Base-by-base conservation (phyloP, 257 asterid genomes). In the Nicotiana noctiflora region DNA sequence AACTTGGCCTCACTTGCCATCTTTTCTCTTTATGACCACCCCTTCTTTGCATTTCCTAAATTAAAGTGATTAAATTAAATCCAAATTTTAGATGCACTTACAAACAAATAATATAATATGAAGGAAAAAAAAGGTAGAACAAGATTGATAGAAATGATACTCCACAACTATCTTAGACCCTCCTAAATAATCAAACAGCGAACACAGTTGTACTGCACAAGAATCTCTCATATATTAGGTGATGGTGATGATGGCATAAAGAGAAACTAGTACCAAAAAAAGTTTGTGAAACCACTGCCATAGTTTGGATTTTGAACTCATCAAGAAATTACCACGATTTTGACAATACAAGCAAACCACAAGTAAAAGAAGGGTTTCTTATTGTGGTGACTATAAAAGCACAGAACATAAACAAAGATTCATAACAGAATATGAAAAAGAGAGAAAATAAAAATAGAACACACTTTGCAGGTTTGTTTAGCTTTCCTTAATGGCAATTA, bases 11-110 rank as follows among this genome's bases (percentile, higher is more conserved):
- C 27, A 25, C 27, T 25, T 1, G 27, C 27, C 27, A 25, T 0
- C 27, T 25, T 25, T 25, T 25, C 78, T 85, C 76, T 3, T 80
- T 84, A 52, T 87, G 63, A 61, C 79, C 88, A 83, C 92, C 90
- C 23, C 64, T 86, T 80, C 78, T 74, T 98, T 93, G 89, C 85
- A 81, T 79, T 64, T 79, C 86, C 84, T 32, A 79, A 85, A 65
- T 57, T 66, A 34, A 62, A 14, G 64, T 25, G 12, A 66, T 66
- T 34, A 67, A 17, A 65, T 51, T 65, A 32, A 17, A 65, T 32
- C 51, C 75, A 65, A 67, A 67, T 37, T 34, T 67, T 67, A 66
- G 29, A 34, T 9, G 55, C 53, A 4, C 29, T 66, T 15, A 64
- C 23, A 64, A 14, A 31, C 29, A 17, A 49, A 66, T 34, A n/a